Base-by-base conservation (phyloP, 176 grass and related monocot species). In the Zea luxurians region DNA sequence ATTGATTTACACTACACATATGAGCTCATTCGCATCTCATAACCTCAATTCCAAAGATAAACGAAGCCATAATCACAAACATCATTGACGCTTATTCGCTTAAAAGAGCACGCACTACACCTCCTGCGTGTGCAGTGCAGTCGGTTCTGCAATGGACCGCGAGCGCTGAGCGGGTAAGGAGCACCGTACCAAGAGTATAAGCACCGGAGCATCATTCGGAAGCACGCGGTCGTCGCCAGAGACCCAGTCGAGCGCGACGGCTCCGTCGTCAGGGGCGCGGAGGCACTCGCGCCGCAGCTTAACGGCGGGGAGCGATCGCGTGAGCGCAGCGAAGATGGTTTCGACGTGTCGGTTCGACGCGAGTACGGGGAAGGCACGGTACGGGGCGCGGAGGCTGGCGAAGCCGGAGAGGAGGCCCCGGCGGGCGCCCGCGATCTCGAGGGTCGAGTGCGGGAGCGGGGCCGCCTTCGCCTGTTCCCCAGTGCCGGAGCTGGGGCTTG, bases 191-290 rank as follows among this genome's bases (percentile, higher is more conserved):
- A 98, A 68, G 43, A 98, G 95, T 81, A 98, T 85, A 9, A 94
- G 95, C 64, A 94, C 78, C 4, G 91, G 91, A 17, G 89, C 87
- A 80, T 94, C 88, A 9, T 11, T 44, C 10, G 89, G 87, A 10
- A 98, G 74, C 67, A 17, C 13, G 8, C 61, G 78, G 35, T 92
- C 91, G 73, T 98, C 95, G 47, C 91, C 89, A 47, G 65, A 68
- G 59, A 98, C 95, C 95, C 95, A 98, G 74, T 98, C 95, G 73
- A 98, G 87, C 13, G 91, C 88, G 37, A 98, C 58, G 38, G 91
- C 80, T 10, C 95, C 95, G 48, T 89, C 85, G 79, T 98, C 95
- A 18, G 73, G 82, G 7, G 91, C 80, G 74, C 91, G 83, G 34
- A 98, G 83, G 85, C 91, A 94, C 38, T 98, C 75, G 48, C 96